Evolutionary conservation across 805 yeast species (phyloP).

Genomic region (Ogataea trehalophila): DNA sequence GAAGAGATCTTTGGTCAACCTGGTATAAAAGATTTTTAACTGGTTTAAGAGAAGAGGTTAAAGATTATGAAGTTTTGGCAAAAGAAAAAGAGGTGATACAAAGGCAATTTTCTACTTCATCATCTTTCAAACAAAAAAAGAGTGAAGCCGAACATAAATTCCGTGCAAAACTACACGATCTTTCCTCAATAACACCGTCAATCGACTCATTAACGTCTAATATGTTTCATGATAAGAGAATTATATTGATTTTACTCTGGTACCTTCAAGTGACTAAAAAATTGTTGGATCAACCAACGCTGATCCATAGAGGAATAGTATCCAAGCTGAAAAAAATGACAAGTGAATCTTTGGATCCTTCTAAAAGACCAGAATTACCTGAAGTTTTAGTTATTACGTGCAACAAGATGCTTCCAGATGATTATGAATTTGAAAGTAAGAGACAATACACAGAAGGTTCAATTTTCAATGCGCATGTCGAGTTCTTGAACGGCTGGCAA

Average conservation of each 20-base stretch:
- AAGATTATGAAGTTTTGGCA: conserved; percentile 13
- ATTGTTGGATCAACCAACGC: conserved; percentile 20
- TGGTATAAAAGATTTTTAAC: conserved; percentile 25
- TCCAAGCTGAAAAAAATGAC: conserved; percentile 4
- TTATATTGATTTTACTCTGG: conserved; percentile 27
- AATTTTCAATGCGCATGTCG: conserved; percentile 24
- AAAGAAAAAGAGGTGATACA: conserved; percentile 5
- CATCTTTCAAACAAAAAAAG: conserved; percentile 8
- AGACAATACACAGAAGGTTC: conserved; percentile 13
- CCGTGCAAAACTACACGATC: conserved; percentile 12
- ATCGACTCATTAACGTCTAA: conserved; percentile 14
- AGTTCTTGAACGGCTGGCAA: conserved; percentile 32
- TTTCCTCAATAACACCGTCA: conserved; percentile 13
- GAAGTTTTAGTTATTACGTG: conserved; percentile 25
- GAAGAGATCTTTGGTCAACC: conserved; percentile 27
- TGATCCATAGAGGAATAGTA: conserved; percentile 13
- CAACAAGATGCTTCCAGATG: conserved; percentile 22
- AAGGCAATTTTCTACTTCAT: background rate
- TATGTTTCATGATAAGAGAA: conserved; percentile 27
- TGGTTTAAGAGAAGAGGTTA: conserved; percentile 13
- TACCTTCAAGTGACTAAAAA: conserved; percentile 25
- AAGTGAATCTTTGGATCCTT: conserved; percentile 17
- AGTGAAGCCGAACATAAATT: conserved; percentile 11
- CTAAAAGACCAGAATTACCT: conserved; percentile 10
- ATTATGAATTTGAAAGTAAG: conserved; percentile 4